Evolutionary conservation across 2,329 filamentous ascomycete genomes (phyloP), one percentile per base, ranked within the genome.

Genomic region (Fusarium sp.): DNA sequence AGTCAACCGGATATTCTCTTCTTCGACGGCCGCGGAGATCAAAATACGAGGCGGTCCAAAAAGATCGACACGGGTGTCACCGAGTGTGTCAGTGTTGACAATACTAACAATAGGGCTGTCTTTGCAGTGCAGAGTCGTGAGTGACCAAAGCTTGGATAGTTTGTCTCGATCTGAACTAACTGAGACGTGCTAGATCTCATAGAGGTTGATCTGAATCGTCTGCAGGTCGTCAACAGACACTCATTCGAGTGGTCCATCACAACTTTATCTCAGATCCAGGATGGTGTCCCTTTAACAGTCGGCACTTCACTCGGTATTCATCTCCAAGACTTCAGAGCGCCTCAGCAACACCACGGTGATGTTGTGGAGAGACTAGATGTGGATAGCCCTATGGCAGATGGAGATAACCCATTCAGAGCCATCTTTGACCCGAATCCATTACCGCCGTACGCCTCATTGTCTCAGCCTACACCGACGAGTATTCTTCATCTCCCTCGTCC

Each of bases 61-160:
- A 88, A 90, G 83, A 90, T 92, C n/a, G 90, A 90, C 71, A 89
- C 90, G 3, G 87, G 86, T 24, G 89, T 94, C 1, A 92, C 93
- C 0, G 94, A 97, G 78, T 94, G 92, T 75, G 91, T 97, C 46
- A 94, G 91, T 75, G 87, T 97, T 49, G 91, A 97, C 80, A 92
- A 87, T 73, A 79, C 84, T 46, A 83, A 84, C 38, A 85, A 90
- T 73, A 87, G 87, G 74, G 94, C 91, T 15, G 97, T 93, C 79
- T 91, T 97, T 79, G 93, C 93, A 4, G 89, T 96, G 13, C 90
- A 92, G 58, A 91, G 90, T 75, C 84, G 88, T 89, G 79, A 80
- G 87, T 84, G 22, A 41, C 32, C 43, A 32, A 34, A 11, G 8
- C 11, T 40, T 18, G 27, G 16, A n/a, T 52, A 12, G 9, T 57